Percentiles rank a stretch among this genome's conserved stretches.
phyloP scores from a whole-genome alignment of 257 asterid genomes.

The Jasminum sambac region DNA sequence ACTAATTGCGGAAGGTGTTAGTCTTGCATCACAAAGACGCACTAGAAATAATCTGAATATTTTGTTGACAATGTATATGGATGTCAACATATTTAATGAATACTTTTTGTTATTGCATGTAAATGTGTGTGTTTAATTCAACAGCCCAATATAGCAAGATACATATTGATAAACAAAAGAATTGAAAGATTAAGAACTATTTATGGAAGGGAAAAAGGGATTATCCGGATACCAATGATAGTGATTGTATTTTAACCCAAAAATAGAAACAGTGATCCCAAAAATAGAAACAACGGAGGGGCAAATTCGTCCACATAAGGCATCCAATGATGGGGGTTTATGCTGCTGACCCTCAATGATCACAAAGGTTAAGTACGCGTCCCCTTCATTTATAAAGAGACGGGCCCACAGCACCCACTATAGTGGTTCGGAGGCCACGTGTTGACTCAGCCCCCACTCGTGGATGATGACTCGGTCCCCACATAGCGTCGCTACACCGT shows the following conservation, averaged over 20 bases:
- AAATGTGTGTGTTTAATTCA: no score
- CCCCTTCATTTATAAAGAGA: constrained; percentile 4
- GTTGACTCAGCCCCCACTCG: constrained; percentile 17
- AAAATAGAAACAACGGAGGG: constrained; percentile 2
- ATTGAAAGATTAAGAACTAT: not conserved
- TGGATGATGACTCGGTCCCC: constrained; percentile 37
- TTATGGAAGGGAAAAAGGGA: not conserved
- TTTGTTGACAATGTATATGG: no score
- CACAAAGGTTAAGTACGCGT: constrained; percentile 36
- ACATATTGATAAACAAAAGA: not conserved
- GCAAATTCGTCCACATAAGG: constrained; percentile 17
- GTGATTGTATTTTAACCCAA: not conserved
- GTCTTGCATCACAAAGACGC: no score
- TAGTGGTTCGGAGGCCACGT: constrained; percentile 34
- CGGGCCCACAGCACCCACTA: constrained; percentile 29
- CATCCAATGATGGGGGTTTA: constrained; percentile 17
- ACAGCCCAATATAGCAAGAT: not conserved
- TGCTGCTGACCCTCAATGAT: constrained; percentile 4
- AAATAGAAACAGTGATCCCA: no score
- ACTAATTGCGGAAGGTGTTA: no score
- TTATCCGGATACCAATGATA: not conserved
- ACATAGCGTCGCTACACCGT: constrained; percentile 43
- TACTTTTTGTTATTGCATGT: no score
- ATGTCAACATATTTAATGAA: not conserved
- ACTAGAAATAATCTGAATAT: no score